Conservation (phyloP, 257 asterid genomes). For the Solanum boliviense region DNA sequence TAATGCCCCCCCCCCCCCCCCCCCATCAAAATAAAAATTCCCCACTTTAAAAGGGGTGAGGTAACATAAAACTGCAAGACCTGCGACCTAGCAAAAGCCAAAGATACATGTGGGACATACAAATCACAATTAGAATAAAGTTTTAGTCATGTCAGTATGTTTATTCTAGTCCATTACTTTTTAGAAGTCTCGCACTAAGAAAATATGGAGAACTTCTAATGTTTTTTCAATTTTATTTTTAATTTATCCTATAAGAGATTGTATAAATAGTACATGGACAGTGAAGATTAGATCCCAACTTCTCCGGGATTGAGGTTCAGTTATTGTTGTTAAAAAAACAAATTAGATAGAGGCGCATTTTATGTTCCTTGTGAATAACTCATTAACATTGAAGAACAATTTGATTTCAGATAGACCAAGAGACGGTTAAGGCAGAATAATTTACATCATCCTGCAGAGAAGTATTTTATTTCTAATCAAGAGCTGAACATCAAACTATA, state of each 20-base stretch:
- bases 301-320: neutral
- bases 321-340: neutral
- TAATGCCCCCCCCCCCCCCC: no score
- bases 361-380: neutral
- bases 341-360: neutral
- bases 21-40: neutral
- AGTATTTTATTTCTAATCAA: neutral
- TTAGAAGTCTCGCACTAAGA: neutral
- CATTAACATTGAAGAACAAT: neutral
- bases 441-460: neutral
- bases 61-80: neutral
- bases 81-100: neutral
- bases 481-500: neutral
- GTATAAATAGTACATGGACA: neutral
- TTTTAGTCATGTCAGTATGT: neutral
- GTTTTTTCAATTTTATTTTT: neutral
- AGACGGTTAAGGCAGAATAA: neutral
- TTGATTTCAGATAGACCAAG: neutral
- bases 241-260: neutral
- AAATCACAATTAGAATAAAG: neutral
- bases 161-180: neutral
- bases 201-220: neutral
- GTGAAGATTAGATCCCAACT: neutral
- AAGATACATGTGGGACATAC: neutral
- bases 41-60: neutral